These are phyloP conservation scores for Avena insularis DNA, from an alignment of 176 grass and related monocot genomes.

Conservation along the genomic window DNA sequence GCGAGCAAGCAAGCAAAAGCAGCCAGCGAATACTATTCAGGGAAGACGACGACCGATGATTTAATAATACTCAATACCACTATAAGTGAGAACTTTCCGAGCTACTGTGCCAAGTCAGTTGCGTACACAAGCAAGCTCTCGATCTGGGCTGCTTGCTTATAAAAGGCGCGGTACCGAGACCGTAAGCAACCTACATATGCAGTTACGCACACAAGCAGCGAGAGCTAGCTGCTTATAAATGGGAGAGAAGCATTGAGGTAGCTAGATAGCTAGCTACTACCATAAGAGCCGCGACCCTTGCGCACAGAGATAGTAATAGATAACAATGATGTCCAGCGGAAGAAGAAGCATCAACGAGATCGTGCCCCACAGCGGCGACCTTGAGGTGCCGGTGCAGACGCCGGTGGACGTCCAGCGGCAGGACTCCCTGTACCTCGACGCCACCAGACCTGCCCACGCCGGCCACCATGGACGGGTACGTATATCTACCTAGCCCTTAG, in stretches of 20 bases:
- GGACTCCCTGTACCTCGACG: slow-evolving; percentile 62
- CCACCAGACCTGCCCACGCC: slow-evolving; percentile 42
- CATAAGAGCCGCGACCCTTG: no score
- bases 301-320: no score
- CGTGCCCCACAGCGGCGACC: slow-evolving; percentile 35
- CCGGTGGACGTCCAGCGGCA: slow-evolving; percentile 41
- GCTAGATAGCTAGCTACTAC: no score
- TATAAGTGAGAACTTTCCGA: background rate
- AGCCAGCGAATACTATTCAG: background rate
- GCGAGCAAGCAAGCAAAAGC: background rate
- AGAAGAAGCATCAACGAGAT: slow-evolving; percentile 43
- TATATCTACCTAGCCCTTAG: background rate
- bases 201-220: background rate
- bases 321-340: background rate
- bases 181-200: background rate
- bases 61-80: no score
- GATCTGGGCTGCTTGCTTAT: background rate
- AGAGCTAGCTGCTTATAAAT: slow-evolving; percentile 27
- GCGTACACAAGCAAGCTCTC: background rate
- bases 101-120: background rate
- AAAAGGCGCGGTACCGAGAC: slow-evolving; percentile 15
- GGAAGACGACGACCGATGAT: background rate
- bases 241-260: background rate
- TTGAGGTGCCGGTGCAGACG: slow-evolving; percentile 24
- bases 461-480: slow-evolving; percentile 45